These are phyloP conservation scores for Boletus holoroseus DNA, from an alignment of 1,284 basidiomycete species.

Conservation along the genomic window DNA sequence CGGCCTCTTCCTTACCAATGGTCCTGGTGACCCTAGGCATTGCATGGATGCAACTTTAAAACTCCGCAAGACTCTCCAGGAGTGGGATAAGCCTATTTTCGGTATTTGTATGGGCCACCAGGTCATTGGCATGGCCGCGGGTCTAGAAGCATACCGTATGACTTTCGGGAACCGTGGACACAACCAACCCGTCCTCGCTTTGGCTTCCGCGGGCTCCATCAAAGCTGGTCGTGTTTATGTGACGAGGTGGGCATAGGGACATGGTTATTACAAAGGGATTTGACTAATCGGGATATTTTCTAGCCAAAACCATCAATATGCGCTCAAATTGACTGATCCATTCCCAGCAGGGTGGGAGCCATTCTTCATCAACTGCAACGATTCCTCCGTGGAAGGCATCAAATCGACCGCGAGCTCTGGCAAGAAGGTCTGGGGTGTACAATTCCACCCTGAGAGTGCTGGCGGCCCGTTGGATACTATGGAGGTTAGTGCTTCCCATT, in stretches of 20 bases:
- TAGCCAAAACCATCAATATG: slow-evolving; percentile 94
- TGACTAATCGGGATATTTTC: slow-evolving; percentile 4
- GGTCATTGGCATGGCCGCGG: slow-evolving; percentile 95
- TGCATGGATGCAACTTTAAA: slow-evolving; percentile 83
- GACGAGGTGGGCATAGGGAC: slow-evolving; percentile 57
- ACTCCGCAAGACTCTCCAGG: slow-evolving; percentile 73
- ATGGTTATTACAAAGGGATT: neutral
- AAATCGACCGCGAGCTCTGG: slow-evolving; percentile 85
- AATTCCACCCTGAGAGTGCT: slow-evolving; percentile 94
- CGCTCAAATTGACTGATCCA: slow-evolving; percentile 84
- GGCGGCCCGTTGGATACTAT: slow-evolving; percentile 92
- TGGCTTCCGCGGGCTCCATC: slow-evolving; percentile 87
- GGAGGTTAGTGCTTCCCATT: slow-evolving; percentile 50
- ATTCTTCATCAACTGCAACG: slow-evolving; percentile 97
- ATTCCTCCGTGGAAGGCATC: slow-evolving; percentile 96
- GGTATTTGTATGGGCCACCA: slow-evolving; percentile 99
- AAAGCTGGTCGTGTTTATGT: slow-evolving; percentile 96
- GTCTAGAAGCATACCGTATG: slow-evolving; percentile 95
- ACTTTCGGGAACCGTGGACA: slow-evolving; percentile 99
- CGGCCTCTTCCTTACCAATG: slow-evolving; percentile 95
- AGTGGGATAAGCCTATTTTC: slow-evolving; percentile 93
- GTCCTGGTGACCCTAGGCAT: slow-evolving; percentile 89
- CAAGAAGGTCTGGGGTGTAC: slow-evolving; percentile 90
- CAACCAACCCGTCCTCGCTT: slow-evolving; percentile 95
- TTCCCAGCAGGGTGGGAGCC: slow-evolving; percentile 96